Conservation (phyloP, 2,329 filamentous ascomycete genomes). For the Clonostachys rhizophaga region DNA sequence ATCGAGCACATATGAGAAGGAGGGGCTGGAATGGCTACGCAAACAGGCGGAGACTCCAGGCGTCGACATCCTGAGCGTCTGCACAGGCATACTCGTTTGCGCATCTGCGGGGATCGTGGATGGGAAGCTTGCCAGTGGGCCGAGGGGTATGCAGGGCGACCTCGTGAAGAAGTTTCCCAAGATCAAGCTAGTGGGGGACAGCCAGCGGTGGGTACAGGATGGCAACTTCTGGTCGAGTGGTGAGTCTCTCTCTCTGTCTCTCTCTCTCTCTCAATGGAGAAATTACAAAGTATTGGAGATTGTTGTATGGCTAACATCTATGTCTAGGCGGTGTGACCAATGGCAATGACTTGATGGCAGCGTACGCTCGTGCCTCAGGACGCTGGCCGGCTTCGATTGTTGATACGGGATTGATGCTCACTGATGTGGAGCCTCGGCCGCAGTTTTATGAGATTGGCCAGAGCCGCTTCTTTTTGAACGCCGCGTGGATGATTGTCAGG, state of each 20-base stretch:
- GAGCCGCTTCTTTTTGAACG: conserved; percentile 18
- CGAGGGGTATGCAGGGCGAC: conserved; percentile 33
- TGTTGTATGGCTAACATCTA: not conserved
- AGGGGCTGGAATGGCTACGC: conserved; percentile 34
- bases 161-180: conserved; percentile 29
- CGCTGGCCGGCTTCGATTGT: conserved; percentile 36
- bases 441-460: conserved; percentile 35
- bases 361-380: conserved; percentile 38
- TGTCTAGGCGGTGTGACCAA: conserved; percentile 47
- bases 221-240: conserved; percentile 51
- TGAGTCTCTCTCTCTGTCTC: conserved; percentile 17
- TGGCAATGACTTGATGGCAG: conserved; percentile 49
- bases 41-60: conserved; percentile 26
- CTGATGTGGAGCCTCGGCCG: conserved; percentile 42
- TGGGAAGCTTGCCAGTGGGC: conserved; percentile 40
- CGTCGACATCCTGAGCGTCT: conserved; percentile 46
- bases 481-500: conserved; percentile 28
- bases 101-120: conserved; percentile 41
- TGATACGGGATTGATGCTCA: conserved; percentile 35
- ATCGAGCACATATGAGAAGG: conserved; percentile 16
- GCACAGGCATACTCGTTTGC: conserved; percentile 44
- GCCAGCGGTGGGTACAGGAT: conserved; percentile 44
- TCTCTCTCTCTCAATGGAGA: not conserved
- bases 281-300: not conserved
- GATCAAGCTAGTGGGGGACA: conserved; percentile 36